Percentiles rank a stretch among this genome's conserved stretches.
phyloP scores from a whole-genome alignment of 345 rosid species.

The Rhizophora mangle region DNA sequence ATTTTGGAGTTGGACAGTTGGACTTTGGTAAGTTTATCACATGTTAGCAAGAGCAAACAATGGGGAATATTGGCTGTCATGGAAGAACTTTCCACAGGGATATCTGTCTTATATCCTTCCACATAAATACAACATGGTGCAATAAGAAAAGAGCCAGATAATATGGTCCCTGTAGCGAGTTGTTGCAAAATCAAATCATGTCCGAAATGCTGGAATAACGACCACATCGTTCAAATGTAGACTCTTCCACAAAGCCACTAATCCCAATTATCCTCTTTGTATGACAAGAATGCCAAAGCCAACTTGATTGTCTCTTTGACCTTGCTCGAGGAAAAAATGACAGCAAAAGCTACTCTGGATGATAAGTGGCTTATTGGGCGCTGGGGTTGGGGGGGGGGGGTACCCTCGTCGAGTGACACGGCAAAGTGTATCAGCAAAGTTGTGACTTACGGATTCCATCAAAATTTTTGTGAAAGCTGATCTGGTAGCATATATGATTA shows the following conservation, averaged over 20 bases:
- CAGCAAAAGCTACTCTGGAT: neutral
- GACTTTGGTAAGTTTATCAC: slow-evolving; percentile 23
- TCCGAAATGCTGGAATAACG: slow-evolving; percentile 9
- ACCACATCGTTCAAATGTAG: neutral
- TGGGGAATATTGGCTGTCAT: slow-evolving; percentile 14
- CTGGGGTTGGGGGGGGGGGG: neutral
- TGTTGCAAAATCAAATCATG: slow-evolving; percentile 10
- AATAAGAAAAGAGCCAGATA: neutral
- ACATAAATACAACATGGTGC: neutral
- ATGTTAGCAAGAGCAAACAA: slow-evolving; percentile 11
- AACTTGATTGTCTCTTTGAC: slow-evolving; percentile 19
- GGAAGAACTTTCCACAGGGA: neutral
- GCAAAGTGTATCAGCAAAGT: slow-evolving; percentile 6
- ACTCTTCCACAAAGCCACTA: neutral
- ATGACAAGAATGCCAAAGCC: slow-evolving; percentile 3
- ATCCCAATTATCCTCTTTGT: slow-evolving; percentile 7
- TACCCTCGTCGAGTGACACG: slow-evolving; percentile 5
- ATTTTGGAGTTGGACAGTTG: neutral
- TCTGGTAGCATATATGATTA: neutral
- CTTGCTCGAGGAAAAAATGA: too few species aligned
- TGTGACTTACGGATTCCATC: slow-evolving; percentile 12
- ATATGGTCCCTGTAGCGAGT: neutral
- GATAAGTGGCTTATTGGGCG: neutral
- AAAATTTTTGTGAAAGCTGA: slow-evolving; percentile 8
- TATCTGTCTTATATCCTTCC: too few species aligned